Evolutionary conservation across 2,329 filamentous ascomycete species (phyloP).

Genomic region (Graphium sp.): DNA sequence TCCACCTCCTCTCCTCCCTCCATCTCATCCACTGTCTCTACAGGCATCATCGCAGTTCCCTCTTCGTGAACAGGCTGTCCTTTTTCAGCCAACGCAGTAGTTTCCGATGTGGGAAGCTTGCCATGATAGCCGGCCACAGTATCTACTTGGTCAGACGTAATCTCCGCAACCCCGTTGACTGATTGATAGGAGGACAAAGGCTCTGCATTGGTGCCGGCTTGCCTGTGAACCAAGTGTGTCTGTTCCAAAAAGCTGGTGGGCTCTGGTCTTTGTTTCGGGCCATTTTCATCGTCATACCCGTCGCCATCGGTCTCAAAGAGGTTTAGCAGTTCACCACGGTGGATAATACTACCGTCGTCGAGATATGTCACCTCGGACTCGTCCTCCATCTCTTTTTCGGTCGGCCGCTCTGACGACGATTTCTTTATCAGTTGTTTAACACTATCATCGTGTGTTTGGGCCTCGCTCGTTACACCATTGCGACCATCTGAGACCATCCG

Average conservation of each 20-base stretch:
- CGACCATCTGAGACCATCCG: conserved; percentile 33
- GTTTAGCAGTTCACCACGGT: conserved; percentile 11
- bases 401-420: not conserved
- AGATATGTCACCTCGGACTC: conserved; percentile 1
- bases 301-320: conserved; percentile 53
- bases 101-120: not conserved
- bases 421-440: no score
- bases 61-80: no score
- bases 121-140: not conserved
- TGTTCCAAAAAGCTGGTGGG: no score
- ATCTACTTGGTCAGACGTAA: not conserved
- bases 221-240: no score
- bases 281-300: conserved; percentile 18
- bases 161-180: not conserved
- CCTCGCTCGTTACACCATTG: conserved; percentile 1
- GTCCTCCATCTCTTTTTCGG: not conserved
- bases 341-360: conserved; percentile 7
- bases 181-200: no score
- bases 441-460: no score
- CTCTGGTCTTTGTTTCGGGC: conserved; percentile 5
- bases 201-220: no score
- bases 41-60: no score
- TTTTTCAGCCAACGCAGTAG: no score
- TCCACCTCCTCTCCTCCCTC: no score
- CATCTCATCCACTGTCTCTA: no score